A percentile compares a stretch with the other conserved stretches of the same genome.
These are phyloP conservation scores for Coemansia sp. DNA, from an alignment of 192 early-diverging fungal species.

Conservation along the genomic window DNA sequence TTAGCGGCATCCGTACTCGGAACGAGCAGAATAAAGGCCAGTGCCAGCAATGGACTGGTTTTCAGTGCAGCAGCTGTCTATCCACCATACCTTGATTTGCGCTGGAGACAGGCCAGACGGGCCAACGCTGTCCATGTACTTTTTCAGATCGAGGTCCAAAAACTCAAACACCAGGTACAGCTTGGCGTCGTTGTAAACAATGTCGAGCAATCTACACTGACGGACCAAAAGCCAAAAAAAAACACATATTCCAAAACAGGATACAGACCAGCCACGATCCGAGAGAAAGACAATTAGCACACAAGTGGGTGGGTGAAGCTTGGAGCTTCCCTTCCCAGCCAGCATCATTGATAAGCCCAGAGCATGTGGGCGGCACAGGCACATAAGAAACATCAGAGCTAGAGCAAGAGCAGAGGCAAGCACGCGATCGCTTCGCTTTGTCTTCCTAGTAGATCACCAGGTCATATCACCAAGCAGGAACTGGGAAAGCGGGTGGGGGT, in stretches of 20 bases:
- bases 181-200: conserved; percentile 82
- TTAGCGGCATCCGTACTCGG: not conserved
- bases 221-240: not conserved
- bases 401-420: not conserved
- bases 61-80: too few relatives aligned
- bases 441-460: too few relatives aligned
- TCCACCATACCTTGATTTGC: conserved; percentile 59
- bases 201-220: conserved; percentile 75
- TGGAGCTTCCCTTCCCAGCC: not conserved
- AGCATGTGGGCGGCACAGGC: not conserved
- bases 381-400: not conserved
- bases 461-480: conserved; percentile 2
- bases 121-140: conserved; percentile 73
- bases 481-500: not conserved
- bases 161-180: conserved; percentile 97
- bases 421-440: not conserved
- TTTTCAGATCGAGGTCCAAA: conserved; percentile 86
- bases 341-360: not conserved
- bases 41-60: not conserved
- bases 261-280: not conserved
- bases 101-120: conserved; percentile 53
- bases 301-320: not conserved
- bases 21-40: not conserved
- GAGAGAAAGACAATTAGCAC: not conserved
- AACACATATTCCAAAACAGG: not conserved